Conservation (phyloP, 441 rosid genomes). For the Aleurites moluccanus region DNA sequence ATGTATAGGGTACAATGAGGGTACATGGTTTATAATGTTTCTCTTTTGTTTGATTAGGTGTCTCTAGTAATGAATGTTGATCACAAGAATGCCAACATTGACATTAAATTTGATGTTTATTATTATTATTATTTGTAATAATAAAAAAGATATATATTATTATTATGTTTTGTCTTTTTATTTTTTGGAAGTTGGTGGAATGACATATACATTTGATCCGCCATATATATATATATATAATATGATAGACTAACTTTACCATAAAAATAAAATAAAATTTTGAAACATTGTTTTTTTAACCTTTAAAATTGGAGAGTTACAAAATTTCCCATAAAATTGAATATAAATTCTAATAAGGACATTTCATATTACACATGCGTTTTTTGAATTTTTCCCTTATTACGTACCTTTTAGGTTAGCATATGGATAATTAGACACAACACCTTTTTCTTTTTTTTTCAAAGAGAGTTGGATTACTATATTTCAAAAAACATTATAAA, state of each 20-base stretch:
- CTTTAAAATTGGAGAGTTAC: not conserved
- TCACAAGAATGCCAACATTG: conserved; percentile 51
- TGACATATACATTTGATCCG: not conserved
- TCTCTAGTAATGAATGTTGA: conserved; percentile 43
- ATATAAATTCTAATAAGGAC: no score
- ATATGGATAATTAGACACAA: no score
- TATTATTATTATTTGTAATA: not conserved
- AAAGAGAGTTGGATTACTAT: no score
- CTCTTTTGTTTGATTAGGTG: no score
- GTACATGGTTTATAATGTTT: conserved; percentile 21
- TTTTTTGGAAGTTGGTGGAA: conserved; percentile 14
- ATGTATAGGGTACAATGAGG: conserved; percentile 11
- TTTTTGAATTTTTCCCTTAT: no score
- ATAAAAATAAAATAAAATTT: no score
- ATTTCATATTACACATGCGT: no score
- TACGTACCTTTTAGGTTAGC: no score
- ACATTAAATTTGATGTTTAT: conserved; percentile 25
- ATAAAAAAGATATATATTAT: not conserved
- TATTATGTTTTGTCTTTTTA: not conserved
- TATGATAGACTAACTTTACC: no score
- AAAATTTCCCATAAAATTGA: not conserved
- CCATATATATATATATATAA: no score
- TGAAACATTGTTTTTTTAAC: conserved; percentile 13
- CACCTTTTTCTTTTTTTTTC: no score
- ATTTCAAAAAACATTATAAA: no score